Evolutionary conservation across 371 early-diverging fungal genomes (phyloP).

Genomic region (Synchytrium microbalum): DNA sequence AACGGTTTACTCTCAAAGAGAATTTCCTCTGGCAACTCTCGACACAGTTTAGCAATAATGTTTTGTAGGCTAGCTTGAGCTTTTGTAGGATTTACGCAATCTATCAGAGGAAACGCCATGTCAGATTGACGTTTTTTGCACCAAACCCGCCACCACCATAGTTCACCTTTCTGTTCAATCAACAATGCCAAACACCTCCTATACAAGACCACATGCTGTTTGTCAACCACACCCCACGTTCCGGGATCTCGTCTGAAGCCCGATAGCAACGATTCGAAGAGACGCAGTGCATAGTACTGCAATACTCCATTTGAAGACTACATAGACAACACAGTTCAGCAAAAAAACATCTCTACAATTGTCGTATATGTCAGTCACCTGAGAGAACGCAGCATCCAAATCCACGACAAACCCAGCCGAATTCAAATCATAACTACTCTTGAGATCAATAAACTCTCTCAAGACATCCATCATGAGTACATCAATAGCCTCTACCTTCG

Average conservation of each 20-base stretch:
- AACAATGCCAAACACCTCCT: not conserved
- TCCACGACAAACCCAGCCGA: slow-evolving; percentile 24
- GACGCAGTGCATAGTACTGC: not conserved
- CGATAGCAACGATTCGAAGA: not conserved
- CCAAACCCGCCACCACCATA: not conserved
- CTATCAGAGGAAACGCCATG: not conserved
- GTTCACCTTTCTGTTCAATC: not conserved
- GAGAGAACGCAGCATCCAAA: not conserved
- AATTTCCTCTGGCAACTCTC: slow-evolving; percentile 1
- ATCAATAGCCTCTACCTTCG: not conserved
- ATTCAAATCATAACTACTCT: slow-evolving; percentile 20
- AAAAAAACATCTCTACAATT: too few relatives aligned
- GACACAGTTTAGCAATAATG: not conserved
- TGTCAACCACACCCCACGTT: not conserved
- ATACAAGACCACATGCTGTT: not conserved
- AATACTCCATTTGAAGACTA: not conserved
- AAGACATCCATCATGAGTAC: not conserved
- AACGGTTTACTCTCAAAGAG: not conserved
- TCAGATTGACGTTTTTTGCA: not conserved
- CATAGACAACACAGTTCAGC: too few relatives aligned
- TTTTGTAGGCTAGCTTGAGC: not conserved
- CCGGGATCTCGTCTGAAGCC: not conserved
- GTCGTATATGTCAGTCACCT: too few relatives aligned
- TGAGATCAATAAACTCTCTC: not conserved
- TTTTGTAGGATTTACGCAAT: not conserved